Base-by-base conservation (phyloP, 2,329 filamentous ascomycete species). In the Nannizziopsis arthrosporioides region DNA sequence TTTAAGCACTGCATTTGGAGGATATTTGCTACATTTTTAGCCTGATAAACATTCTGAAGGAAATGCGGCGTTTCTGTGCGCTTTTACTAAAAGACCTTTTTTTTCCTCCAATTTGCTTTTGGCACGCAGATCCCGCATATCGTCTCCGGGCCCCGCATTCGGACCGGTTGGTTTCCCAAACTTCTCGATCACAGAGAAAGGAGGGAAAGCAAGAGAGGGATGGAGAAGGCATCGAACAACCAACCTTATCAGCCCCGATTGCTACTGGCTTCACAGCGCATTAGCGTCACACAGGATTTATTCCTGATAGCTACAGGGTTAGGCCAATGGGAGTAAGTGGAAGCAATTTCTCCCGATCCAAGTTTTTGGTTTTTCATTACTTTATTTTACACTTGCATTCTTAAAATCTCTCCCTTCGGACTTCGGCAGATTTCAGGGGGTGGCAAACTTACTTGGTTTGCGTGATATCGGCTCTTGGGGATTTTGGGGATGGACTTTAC, bases 1-100 rank as follows among this genome's bases (percentile, higher is more conserved):
- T 43, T n/a, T 34, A 35, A 17, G 12, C 32, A 8, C 18, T 45
- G 43, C 43, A 45, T 45, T 31, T 45, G 43, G 43, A 39, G 43
- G 43, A 45, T 39, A 45, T 39, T 27, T 45, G 43, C 18, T 44
- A n/a, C 22, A 37, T 44, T 44, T 30, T 44, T 37, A 38, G 32
- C 42, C 18, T 14, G 18, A 36, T n/a, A 17, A 27, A 44, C 15
- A 37, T 44, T 31, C 3, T 22, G n/a, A 36, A 14, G 42, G 18
- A 37, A 10, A 27, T 12, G 22, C 31, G 43, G 43, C 35, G 43
- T 45, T 45, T 8, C n/a, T 17, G 34, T n/a, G 11, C 39, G 7
- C 15, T n/a, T 42, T 27, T 12, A 8, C 15, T 5, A 12, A 15
- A 30, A 8, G 9, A 12, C 8, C 14, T 30, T 12, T 31, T 42